Base-by-base conservation (phyloP, 2,329 filamentous ascomycete genomes). In the Huntiella abstrusa region DNA sequence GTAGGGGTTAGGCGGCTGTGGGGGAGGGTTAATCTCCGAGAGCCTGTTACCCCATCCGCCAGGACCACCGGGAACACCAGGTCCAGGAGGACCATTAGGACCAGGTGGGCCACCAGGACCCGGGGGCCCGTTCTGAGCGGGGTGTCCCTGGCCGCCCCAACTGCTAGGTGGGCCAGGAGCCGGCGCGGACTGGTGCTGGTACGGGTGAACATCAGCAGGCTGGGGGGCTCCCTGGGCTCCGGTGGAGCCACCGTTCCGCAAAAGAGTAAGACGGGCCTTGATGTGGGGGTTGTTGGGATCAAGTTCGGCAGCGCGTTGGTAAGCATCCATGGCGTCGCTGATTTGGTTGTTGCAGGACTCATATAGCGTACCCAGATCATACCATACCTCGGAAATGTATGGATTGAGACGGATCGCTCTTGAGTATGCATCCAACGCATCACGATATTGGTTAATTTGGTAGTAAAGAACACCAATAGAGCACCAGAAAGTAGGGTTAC, bases 311-410 rank as follows among this genome's bases (percentile, higher is more conserved):
- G 91, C 91, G 54, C 91, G 77, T 57, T 88, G 83, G 60, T 96
- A 98, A 4, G 91, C 91, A 61, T 98, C 91, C 39, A 96, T 71
- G 1, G 91, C 91, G 67, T 98, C 91, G 45, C 79, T 84, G 49
- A 93, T 94, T 64, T 98, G 91, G 64, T 96, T 96, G 70, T 98
- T 96, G 64, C 91, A 98, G 19, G 86, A 94, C 62, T 98, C 91
- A 58, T 98, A 98, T 81, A 98, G 59, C 55, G 91, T 98, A 52
- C 91, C 91, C 35, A 98, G 69, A 62, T 98, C 91, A 62, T 96
- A 98, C 91, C 91, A 98, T 44, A 98, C 91, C 62, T 98, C 91
- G 2, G 87, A 95, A 53, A 98, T 96, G 67, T 93, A 95, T 4
- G 91, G 91, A 60, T 96, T 98, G 55, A 98, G 65, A 47, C 91